Evolutionary conservation across 306 rosid species (phyloP), one percentile per base, ranked within the genome.

Genomic region (Trifolium subterraneum): DNA sequence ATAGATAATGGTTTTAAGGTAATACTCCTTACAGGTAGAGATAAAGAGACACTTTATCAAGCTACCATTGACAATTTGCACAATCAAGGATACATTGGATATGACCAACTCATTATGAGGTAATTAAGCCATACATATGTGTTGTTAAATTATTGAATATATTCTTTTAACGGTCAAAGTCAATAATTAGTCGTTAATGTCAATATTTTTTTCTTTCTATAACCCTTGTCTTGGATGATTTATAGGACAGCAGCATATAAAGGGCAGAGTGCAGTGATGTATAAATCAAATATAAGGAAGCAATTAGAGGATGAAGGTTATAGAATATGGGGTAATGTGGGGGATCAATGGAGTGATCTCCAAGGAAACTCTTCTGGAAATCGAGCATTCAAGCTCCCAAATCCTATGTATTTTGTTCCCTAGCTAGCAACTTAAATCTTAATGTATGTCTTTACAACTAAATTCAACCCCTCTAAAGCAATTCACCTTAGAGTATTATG

Each of bases 271-370:
- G 97, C 91, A 18, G 84, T 80, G 67, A 72, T 13, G 2, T 93
- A 78, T 88, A 93, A 93, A 70, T 88, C 95, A 0, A 78, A 72
- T 7, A 71, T 86, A 25, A 38, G 98, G 70, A 87, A 71, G 86
- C 83, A 86, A 62, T 51, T 90, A 35, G 80, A 67, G 60, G 80
- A 45, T 19, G 74, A 87, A 86, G 96, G 97, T 1, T 93, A 90
- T 59, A 83, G 87, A 60, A 87, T 93, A 47, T 87, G 97, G 98
- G 98, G 98, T 18, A 93, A 90, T 72, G 81, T 91, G 27, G 97
- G 97, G 67, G 97, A 91, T 69, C 97, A 91, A 70, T 93, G 98
- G 98, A 90, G 88, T 72, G 97, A 93, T 79, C 81, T 93, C 0
- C 91, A 79, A 47, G 98, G 98, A 76, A 78, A 86, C 6, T 81